These are phyloP conservation scores for Kodamaea sp. DNA, from an alignment of 1,139 yeast genomes.

Conservation along the genomic window DNA sequence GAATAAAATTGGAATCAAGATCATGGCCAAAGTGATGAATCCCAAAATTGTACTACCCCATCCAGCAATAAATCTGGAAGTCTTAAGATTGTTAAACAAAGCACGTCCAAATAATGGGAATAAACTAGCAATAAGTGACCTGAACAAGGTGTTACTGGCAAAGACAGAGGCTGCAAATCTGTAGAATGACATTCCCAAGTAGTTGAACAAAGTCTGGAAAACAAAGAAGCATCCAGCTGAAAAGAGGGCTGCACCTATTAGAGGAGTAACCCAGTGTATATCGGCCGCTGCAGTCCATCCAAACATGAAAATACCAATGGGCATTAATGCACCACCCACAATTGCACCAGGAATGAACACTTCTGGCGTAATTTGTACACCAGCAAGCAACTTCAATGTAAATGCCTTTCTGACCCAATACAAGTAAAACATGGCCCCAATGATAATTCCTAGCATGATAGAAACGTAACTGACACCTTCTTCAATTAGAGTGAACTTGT, in stretches of 20 bases:
- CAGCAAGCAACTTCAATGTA: conserved; percentile 25
- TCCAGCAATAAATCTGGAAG: conserved; percentile 52
- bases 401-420: conserved; percentile 22
- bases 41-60: conserved; percentile 57
- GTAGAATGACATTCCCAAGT: conserved; percentile 36
- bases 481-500: conserved; percentile 51
- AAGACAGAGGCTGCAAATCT: conserved; percentile 57
- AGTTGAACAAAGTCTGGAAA: conserved; percentile 42
- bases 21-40: conserved; percentile 41
- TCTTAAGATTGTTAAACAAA: conserved; percentile 45
- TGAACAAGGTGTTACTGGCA: conserved; percentile 54
- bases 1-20: conserved; percentile 47
- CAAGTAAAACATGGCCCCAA: conserved; percentile 28
- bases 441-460: conserved; percentile 43
- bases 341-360: conserved; percentile 46
- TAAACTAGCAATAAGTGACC: conserved; percentile 57
- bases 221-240: conserved; percentile 40
- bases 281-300: conserved; percentile 49
- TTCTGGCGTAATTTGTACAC: conserved; percentile 36
- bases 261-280: conserved; percentile 46
- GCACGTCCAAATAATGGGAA: conserved; percentile 63
- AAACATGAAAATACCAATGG: conserved; percentile 48
- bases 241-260: conserved; percentile 43
- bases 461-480: conserved; percentile 49
- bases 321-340: conserved; percentile 42